Evolutionary conservation across 78 protist genomes (phyloP), one percentile per base, ranked within the genome.

Genomic region (Dictyostelium discoideum): DNA sequence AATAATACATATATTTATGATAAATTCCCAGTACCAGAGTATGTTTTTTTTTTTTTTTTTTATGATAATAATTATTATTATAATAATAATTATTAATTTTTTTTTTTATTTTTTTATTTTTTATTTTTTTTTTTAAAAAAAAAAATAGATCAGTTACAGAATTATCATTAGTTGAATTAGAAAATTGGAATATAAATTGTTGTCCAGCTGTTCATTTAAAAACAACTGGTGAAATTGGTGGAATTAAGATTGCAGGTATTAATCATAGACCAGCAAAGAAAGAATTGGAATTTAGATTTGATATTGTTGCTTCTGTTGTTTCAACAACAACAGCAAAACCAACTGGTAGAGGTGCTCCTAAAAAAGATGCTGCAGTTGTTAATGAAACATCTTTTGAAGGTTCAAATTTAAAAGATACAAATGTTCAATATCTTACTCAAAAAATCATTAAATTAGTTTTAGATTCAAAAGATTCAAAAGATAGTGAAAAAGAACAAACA

Each of bases 21-120:
- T 82, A 90, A 90, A 82, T 82, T 83, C 84, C 95, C 95, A n/a
- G 95, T 90, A 16, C 87, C 87, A 82, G 95, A 90, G 95, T 90
- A 90, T 81, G 86, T 80, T 11, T 39, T 65, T 46, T 46, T 42
- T 42, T 81, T 82, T 80, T 11, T 39, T 65, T 46, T 46, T 42
- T 42, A 29, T 50, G 6, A 82, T 54, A 24, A 18, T 22, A 32
- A 65, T 26, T 65, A 32, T 42, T 65, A 16, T 40, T 22, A 57
- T 18, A 32, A 32, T 32, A 32, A 5, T 26, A 22, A 40, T 13
- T 54, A 54, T 54, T 48, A 54, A 54, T 50, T 11, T 50, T 50
- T 50, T 44, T 39, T 39, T 78, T 32, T 32, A 1, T 32, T 32
- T 37, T 4, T 20, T 16, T 29, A 1, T 32, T 32, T 37, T 4